These are phyloP conservation scores for Fraxinus baroniana DNA, from an alignment of 305 asterid species.

Conservation along the genomic window DNA sequence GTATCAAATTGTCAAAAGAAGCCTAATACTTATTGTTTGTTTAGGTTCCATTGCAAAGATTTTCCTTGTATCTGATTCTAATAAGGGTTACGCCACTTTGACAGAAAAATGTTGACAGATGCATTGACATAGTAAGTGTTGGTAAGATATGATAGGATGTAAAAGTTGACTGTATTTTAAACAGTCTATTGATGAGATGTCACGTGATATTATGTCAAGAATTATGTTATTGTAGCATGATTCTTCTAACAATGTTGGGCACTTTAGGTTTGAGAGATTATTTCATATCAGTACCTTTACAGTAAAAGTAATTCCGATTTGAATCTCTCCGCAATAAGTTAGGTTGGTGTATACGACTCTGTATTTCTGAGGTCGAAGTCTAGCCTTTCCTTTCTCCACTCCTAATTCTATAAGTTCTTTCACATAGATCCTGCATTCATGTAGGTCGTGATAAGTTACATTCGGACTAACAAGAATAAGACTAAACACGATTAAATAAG, in stretches of 20 bases:
- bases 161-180: too few relatives aligned
- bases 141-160: too few relatives aligned
- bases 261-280: background rate
- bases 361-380: conserved; percentile 30
- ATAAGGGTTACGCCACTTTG: too few relatives aligned
- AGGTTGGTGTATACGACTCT: conserved; percentile 27
- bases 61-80: background rate
- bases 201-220: too few relatives aligned
- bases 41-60: background rate
- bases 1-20: background rate
- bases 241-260: background rate
- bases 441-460: background rate
- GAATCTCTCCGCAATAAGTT: conserved; percentile 36
- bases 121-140: too few relatives aligned
- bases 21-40: background rate
- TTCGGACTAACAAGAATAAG: background rate
- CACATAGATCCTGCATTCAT: conserved; percentile 34
- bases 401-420: conserved; percentile 38
- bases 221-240: too few relatives aligned
- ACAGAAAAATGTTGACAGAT: too few relatives aligned
- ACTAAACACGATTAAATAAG: background rate
- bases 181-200: too few relatives aligned
- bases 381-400: conserved; percentile 39
- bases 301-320: conserved; percentile 35
- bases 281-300: conserved; percentile 23